Conservation (phyloP, 202 grass and related monocot species). For the Zizania palustris region DNA sequence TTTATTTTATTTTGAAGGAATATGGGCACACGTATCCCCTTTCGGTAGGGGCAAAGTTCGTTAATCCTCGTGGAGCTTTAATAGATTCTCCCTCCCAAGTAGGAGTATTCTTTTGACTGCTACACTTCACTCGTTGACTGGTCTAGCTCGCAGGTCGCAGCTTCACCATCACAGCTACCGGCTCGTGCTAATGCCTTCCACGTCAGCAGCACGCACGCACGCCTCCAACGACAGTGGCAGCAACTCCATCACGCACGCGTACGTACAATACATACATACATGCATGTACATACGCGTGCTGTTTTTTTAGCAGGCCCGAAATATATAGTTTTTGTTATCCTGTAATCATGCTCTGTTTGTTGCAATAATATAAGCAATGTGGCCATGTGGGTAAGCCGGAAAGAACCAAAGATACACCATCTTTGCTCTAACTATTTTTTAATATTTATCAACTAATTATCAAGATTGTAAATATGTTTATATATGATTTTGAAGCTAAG, state of each 20-base stretch:
- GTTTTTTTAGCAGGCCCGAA: background rate
- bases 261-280: background rate
- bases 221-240: background rate
- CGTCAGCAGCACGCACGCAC: slow-evolving; percentile 9
- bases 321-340: slow-evolving; percentile 41
- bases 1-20: background rate
- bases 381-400: no score
- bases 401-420: no score
- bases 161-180: slow-evolving; percentile 11
- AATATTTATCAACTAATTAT: no score
- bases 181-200: slow-evolving; percentile 9
- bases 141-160: no score
- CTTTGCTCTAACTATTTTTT: no score
- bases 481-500: no score
- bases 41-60: slow-evolving; percentile 24
- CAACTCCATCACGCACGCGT: no score
- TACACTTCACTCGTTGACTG: slow-evolving; percentile 9
- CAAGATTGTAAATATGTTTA: no score
- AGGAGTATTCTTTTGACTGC: background rate
- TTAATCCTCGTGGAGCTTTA: slow-evolving; percentile 32
- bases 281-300: background rate
- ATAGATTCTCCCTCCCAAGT: background rate
- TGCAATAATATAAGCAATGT: background rate
- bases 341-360: slow-evolving; percentile 1
- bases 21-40: background rate